Conservation (phyloP, 495 filamentous ascomycete species). For the Neurospora cerealis region DNA sequence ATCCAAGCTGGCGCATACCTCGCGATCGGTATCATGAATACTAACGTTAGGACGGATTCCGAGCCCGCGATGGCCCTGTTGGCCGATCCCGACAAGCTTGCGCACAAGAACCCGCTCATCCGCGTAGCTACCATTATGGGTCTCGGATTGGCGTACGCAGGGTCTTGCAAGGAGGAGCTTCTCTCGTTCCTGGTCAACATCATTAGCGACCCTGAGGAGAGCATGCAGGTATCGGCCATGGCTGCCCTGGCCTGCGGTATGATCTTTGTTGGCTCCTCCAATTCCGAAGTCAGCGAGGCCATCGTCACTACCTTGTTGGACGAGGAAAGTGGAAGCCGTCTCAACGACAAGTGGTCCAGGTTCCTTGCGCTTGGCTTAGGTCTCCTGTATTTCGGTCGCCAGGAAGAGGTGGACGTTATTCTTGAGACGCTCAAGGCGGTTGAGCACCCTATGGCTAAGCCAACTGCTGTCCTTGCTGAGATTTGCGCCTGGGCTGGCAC, state of each 20-base stretch:
- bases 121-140: slow-evolving; percentile 86
- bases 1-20: slow-evolving; percentile 85
- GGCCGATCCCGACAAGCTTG: slow-evolving; percentile 62
- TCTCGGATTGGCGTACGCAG: slow-evolving; percentile 85
- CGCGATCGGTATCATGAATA: slow-evolving; percentile 88
- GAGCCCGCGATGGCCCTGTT: slow-evolving; percentile 85
- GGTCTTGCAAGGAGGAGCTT: slow-evolving; percentile 78
- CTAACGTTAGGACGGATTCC: slow-evolving; percentile 73
- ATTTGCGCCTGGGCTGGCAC: slow-evolving; percentile 98
- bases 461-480: slow-evolving; percentile 80
- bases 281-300: slow-evolving; percentile 77
- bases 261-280: slow-evolving; percentile 84
- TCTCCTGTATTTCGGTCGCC: slow-evolving; percentile 87
- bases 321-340: slow-evolving; percentile 72
- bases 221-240: slow-evolving; percentile 96
- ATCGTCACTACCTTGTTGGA: slow-evolving; percentile 87
- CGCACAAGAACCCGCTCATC: slow-evolving; percentile 65
- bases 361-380: slow-evolving; percentile 94
- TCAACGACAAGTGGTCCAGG: slow-evolving; percentile 95
- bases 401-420: slow-evolving; percentile 95
- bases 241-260: slow-evolving; percentile 85
- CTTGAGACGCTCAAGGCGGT: slow-evolving; percentile 91
- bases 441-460: slow-evolving; percentile 88
- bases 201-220: slow-evolving; percentile 65
- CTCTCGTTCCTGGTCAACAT: slow-evolving; percentile 75